Conservation (phyloP, 306 rosid genomes). For the Vachellia pachyceras region DNA sequence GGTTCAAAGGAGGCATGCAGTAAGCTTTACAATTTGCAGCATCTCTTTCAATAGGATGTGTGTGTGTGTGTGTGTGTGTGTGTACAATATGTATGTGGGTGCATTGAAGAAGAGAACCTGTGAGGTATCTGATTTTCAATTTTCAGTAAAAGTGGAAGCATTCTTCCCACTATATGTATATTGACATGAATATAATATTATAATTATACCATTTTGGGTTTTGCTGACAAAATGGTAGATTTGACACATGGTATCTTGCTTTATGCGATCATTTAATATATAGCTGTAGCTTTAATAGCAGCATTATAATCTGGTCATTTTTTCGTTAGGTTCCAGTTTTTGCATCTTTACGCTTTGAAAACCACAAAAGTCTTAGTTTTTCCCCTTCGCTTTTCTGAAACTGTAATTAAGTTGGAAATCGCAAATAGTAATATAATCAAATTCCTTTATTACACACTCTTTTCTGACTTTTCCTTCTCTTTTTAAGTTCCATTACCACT, state of each 20-base stretch:
- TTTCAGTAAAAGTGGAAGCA: slow-evolving; percentile 44
- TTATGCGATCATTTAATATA: slow-evolving; percentile 31
- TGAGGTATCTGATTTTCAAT: slow-evolving; percentile 35
- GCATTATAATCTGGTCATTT: not conserved
- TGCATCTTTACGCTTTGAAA: no score
- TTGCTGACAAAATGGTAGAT: slow-evolving; percentile 51
- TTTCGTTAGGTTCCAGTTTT: no score
- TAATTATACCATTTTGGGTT: slow-evolving; percentile 24
- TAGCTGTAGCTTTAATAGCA: slow-evolving; percentile 17
- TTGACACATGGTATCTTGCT: slow-evolving; percentile 49
- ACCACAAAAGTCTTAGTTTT: not conserved
- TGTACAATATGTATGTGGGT: not conserved
- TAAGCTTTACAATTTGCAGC: slow-evolving; percentile 51
- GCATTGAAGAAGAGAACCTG: slow-evolving; percentile 39
- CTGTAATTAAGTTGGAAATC: slow-evolving; percentile 9
- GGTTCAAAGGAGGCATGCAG: slow-evolving; percentile 12
- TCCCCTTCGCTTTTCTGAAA: slow-evolving; percentile 18
- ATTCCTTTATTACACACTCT: not conserved
- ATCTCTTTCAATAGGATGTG: slow-evolving; percentile 46
- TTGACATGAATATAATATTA: slow-evolving; percentile 5
- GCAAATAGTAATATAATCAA: not conserved
- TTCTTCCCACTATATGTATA: slow-evolving; percentile 23
- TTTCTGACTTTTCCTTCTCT: not conserved
- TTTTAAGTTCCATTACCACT: not conserved
- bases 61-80: slow-evolving; percentile 10